phyloP scores from a whole-genome alignment of 176 grass and related monocot species.

The Carex pumila region DNA sequence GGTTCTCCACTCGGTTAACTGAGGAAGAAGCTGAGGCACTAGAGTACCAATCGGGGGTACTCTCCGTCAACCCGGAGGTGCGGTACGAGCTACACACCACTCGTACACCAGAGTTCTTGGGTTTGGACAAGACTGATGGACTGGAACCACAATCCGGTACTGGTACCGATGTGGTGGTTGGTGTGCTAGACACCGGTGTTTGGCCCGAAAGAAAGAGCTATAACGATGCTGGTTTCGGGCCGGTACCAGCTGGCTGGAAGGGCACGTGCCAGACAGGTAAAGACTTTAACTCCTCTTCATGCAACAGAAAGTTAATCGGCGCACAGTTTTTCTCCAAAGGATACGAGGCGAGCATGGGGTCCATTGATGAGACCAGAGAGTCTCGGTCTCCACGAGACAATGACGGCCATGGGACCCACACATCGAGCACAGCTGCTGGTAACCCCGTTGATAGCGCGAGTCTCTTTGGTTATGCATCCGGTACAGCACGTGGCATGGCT shows the following conservation, averaged over 20 bases:
- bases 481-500: constrained; percentile 90
- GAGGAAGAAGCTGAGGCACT: constrained; percentile 38
- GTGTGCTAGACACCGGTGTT: constrained; percentile 68
- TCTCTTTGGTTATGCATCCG: constrained; percentile 67
- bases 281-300: constrained; percentile 45
- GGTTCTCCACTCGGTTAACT: constrained; percentile 74
- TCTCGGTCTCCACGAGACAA: constrained; percentile 59
- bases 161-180: constrained; percentile 57
- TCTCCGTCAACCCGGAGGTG: constrained; percentile 59
- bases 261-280: constrained; percentile 40
- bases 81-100: constrained; percentile 81
- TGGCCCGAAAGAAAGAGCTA: constrained; percentile 92
- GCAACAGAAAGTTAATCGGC: constrained; percentile 81
- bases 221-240: constrained; percentile 46
- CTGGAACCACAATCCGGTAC: constrained; percentile 47
- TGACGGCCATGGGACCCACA: constrained; percentile 87
- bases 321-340: constrained; percentile 66
- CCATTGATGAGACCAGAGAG: constrained; percentile 54
- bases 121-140: constrained; percentile 29
- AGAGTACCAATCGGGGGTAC: constrained; percentile 24
- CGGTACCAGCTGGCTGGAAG: constrained; percentile 58
- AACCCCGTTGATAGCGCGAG: constrained; percentile 28
- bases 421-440: constrained; percentile 60
- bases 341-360: constrained; percentile 73
- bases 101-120: constrained; percentile 88